Conservation (phyloP, 2,329 filamentous ascomycete genomes). For the Fusarium lyarnte region DNA sequence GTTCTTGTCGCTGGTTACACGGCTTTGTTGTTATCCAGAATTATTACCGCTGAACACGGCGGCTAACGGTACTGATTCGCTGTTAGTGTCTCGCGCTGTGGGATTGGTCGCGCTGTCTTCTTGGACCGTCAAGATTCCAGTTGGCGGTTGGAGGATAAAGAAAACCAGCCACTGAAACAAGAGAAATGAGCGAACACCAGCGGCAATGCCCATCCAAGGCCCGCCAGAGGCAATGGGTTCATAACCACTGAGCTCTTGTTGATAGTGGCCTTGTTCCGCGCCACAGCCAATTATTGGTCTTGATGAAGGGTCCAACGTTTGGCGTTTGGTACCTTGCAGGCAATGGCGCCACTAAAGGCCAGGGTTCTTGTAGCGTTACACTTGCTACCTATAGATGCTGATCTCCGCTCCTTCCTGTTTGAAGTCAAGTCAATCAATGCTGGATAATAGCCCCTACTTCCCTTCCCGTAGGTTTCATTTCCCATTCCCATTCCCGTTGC, state of each 20-base stretch:
- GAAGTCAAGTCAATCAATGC: conserved; percentile 21
- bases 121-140: conserved; percentile 17
- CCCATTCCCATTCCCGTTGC: conserved; percentile 11
- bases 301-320: conserved; percentile 12
- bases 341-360: conserved; percentile 29
- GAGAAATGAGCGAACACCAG: conserved; percentile 4
- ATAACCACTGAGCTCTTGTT: conserved; percentile 10
- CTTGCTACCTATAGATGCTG: conserved; percentile 28
- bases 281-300: conserved; percentile 16
- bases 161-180: conserved; percentile 27
- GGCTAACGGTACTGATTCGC: conserved; percentile 27
- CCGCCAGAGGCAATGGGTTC: neutral
- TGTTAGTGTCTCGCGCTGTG: neutral
- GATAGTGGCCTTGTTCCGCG: neutral
- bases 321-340: conserved; percentile 39
- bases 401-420: conserved; percentile 31
- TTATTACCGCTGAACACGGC: conserved; percentile 28
- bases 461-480: neutral
- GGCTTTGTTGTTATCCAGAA: conserved; percentile 7
- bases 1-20: neutral
- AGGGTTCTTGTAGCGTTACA: conserved; percentile 2
- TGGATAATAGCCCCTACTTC: conserved; percentile 8
- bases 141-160: conserved; percentile 38
- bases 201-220: conserved; percentile 9
- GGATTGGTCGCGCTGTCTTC: conserved; percentile 37